Evolutionary conservation across 352 stramenopile species (phyloP).

Genomic region (Globisporangium paroecandrum): DNA sequence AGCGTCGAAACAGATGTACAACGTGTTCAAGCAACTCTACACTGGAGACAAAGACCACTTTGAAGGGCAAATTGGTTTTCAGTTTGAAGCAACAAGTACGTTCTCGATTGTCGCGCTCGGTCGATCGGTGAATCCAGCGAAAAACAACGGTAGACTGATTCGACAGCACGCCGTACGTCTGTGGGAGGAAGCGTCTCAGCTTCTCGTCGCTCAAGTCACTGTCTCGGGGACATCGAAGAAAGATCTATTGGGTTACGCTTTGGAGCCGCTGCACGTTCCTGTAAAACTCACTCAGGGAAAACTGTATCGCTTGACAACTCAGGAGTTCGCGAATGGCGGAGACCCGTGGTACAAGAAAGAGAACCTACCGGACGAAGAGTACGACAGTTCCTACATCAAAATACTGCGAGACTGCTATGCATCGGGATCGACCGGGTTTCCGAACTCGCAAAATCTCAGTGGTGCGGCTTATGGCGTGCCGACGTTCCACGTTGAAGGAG

Average conservation of each 20-base stretch:
- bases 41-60: slow-evolving; percentile 89
- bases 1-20: slow-evolving; percentile 74
- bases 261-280: slow-evolving; percentile 51
- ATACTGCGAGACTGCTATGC: slow-evolving; percentile 86
- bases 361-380: slow-evolving; percentile 83
- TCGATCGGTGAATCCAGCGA: slow-evolving; percentile 66
- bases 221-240: slow-evolving; percentile 65
- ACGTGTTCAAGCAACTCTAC: slow-evolving; percentile 87
- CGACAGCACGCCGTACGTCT: slow-evolving; percentile 74
- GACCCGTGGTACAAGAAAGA: slow-evolving; percentile 90
- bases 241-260: slow-evolving; percentile 71
- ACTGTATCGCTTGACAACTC: slow-evolving; percentile 81
- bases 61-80: slow-evolving; percentile 86
- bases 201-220: slow-evolving; percentile 57
- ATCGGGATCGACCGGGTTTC: slow-evolving; percentile 76
- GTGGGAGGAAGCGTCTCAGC: slow-evolving; percentile 81
- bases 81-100: slow-evolving; percentile 82
- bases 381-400: slow-evolving; percentile 83
- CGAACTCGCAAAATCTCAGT: slow-evolving; percentile 84
- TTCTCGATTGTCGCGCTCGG: slow-evolving; percentile 82
- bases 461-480: slow-evolving; percentile 81
- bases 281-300: slow-evolving; percentile 77
- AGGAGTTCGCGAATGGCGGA: slow-evolving; percentile 84
- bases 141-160: slow-evolving; percentile 60
- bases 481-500: slow-evolving; percentile 80